Conservation (phyloP, 2,329 filamentous ascomycete genomes). For the Colletotrichum sp. region DNA sequence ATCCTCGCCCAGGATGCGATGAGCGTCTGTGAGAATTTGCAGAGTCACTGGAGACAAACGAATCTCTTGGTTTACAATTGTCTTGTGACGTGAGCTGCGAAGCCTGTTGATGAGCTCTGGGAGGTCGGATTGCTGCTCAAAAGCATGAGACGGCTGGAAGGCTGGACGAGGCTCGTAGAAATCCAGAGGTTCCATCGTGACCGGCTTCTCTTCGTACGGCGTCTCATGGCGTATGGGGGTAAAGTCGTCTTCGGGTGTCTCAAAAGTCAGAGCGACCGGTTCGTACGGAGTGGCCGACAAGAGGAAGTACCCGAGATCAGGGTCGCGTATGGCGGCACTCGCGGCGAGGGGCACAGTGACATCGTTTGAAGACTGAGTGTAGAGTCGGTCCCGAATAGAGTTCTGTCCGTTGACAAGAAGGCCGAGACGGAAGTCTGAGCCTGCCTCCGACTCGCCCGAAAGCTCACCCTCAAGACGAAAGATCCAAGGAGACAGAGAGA, state of each 20-base stretch:
- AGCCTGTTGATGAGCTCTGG: slow-evolving; percentile 61
- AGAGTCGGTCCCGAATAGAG: slow-evolving; percentile 60
- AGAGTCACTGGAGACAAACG: slow-evolving; percentile 74
- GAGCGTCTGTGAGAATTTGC: slow-evolving; percentile 73
- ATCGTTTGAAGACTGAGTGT: slow-evolving; percentile 55
- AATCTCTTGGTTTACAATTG: slow-evolving; percentile 69
- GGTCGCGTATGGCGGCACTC: slow-evolving; percentile 59
- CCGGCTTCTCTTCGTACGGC: slow-evolving; percentile 45
- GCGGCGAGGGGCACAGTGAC: slow-evolving; percentile 57
- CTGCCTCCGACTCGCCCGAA: slow-evolving; percentile 58
- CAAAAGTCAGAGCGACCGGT: slow-evolving; percentile 64
- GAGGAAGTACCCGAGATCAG: slow-evolving; percentile 68
- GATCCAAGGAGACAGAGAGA: slow-evolving; percentile 68
- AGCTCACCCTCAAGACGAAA: slow-evolving; percentile 69
- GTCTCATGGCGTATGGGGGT: slow-evolving; percentile 47
- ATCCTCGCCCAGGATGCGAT: slow-evolving; percentile 73
- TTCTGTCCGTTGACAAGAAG: slow-evolving; percentile 64
- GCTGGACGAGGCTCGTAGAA: slow-evolving; percentile 69
- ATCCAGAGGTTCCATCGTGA: slow-evolving; percentile 51
- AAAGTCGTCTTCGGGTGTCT: slow-evolving; percentile 59
- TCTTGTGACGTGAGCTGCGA: slow-evolving; percentile 64
- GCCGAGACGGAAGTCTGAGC: slow-evolving; percentile 66
- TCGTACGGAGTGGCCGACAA: slow-evolving; percentile 64
- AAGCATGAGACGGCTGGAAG: slow-evolving; percentile 67
- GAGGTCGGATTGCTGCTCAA: slow-evolving; percentile 63